Evolutionary conservation across 768 basidiomycete genomes (phyloP).

Genomic region (Rhizopogon sp.): DNA sequence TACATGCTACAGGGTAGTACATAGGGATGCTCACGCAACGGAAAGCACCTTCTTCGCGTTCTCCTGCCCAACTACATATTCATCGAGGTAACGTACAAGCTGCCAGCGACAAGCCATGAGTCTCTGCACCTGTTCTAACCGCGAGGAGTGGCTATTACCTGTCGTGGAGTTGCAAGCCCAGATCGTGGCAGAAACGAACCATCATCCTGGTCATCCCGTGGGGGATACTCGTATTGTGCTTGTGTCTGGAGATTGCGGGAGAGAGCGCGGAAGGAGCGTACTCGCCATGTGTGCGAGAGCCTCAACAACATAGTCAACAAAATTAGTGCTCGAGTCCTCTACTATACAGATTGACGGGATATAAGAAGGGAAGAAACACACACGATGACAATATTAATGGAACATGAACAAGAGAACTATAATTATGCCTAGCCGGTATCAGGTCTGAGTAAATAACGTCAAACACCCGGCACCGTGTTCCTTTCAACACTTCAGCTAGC

Average conservation of each 20-base stretch:
- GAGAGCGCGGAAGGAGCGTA: constrained; percentile 22
- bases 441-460: background rate
- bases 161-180: constrained; percentile 54
- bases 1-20: constrained; percentile 1
- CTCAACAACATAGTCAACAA: constrained; percentile 14
- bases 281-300: constrained; percentile 17
- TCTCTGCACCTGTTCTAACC: background rate
- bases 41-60: constrained; percentile 90
- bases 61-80: constrained; percentile 90
- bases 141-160: constrained; percentile 27
- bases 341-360: background rate
- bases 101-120: constrained; percentile 25
- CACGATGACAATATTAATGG: background rate
- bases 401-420: background rate
- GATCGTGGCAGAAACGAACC: constrained; percentile 34
- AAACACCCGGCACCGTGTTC: background rate
- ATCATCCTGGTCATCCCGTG: constrained; percentile 27
- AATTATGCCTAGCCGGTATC: background rate
- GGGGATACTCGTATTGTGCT: constrained; percentile 40
- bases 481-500: background rate
- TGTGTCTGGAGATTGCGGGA: constrained; percentile 50
- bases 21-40: constrained; percentile 68
- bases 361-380: background rate
- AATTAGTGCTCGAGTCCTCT: too few relatives aligned
- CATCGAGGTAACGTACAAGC: constrained; percentile 82